Base-by-base conservation (phyloP, 371 early-diverging fungal genomes). In the Umbelopsis sp. region DNA sequence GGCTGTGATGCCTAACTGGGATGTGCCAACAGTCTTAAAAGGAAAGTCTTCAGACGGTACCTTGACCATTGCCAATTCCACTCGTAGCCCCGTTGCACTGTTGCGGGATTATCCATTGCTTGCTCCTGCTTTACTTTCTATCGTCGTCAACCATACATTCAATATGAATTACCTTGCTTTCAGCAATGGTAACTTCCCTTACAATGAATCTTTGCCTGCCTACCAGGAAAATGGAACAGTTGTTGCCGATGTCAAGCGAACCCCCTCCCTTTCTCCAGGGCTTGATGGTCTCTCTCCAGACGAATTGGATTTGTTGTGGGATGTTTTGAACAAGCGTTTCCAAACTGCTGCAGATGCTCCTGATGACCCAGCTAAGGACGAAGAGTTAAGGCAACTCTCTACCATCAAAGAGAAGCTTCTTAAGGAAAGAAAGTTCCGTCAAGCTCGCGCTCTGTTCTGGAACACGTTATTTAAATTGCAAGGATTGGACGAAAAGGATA, bases 81-180 rank as follows among this genome's bases (percentile, higher is more conserved):
- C 9, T 29, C 35, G 35, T n/a, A 57, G 32, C 57, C 57, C 57
- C 16, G 14, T 29, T 5, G 35, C 6, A 25, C 57, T 57, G 12
- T 29, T 57, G 35, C 37, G 14, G 14, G 37, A 71, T 50, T 82
- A 79, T 48, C 83, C 83, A 32, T 62, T 82, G 6, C 70, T 82
- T 8, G 80, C 76, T 2, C 83, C 80, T 63, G 80, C 83, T 7
- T 70, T 82, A 10, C 80, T 82, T 80, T 80, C 80, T 9, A 80
- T 82, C 29, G 72, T 82, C 1, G 50, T 82, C 25, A 50, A 70
- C 29, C 83, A 82, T 66, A 82, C 83, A 1, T 79, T 82, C 79
- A 57, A 12, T 37, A 57, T 57, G 57, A 57, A 57, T 57, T 57
- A 35, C n/a, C 2, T 29, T 25, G 57, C 57, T 14, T 57, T 57